Percentiles rank a stretch among this genome's conserved stretches.
Evolutionary conservation across 1,139 yeast genomes (phyloP).

Genomic region (Taiozyma sp.): DNA sequence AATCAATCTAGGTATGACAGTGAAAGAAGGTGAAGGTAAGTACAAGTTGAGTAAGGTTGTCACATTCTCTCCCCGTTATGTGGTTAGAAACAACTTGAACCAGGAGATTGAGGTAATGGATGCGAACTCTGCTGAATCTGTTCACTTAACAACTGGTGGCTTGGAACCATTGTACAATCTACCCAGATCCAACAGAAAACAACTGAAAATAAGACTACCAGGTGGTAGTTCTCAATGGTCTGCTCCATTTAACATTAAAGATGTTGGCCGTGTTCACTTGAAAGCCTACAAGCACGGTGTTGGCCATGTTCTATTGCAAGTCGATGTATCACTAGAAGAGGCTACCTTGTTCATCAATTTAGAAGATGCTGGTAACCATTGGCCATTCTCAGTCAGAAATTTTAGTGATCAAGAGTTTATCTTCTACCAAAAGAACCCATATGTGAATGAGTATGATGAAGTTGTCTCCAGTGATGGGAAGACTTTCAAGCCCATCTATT

Average conservation of each 20-base stretch:
- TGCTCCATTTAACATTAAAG: constrained; percentile 80
- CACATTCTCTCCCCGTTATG: constrained; percentile 77
- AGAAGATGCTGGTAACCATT: constrained; percentile 65
- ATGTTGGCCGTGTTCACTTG: constrained; percentile 76
- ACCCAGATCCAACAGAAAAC: constrained; percentile 35
- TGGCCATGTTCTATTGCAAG: constrained; percentile 67
- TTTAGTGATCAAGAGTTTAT: constrained; percentile 82
- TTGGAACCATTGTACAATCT: constrained; percentile 64
- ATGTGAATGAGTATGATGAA: constrained; percentile 69
- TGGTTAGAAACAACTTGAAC: constrained; percentile 58
- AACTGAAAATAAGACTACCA: constrained; percentile 41
- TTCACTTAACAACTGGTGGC: constrained; percentile 43
- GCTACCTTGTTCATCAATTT: constrained; percentile 79
- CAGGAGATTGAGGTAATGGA: constrained; percentile 63
- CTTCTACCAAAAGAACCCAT: constrained; percentile 84
- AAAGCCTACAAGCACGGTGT: constrained; percentile 59
- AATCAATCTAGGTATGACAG: constrained; percentile 68
- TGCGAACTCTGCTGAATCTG: constrained; percentile 52
- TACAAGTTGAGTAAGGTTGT: constrained; percentile 76
- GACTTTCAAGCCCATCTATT: constrained; percentile 65
- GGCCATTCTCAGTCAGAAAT: constrained; percentile 94
- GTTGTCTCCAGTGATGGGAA: constrained; percentile 29
- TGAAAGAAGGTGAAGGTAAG: constrained; percentile 85
- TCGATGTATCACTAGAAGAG: constrained; percentile 71
- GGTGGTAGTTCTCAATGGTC: constrained; percentile 72